Evolutionary conservation across 257 asterid genomes (phyloP), one percentile per base, ranked within the genome.

Genomic region (Plantago major): DNA sequence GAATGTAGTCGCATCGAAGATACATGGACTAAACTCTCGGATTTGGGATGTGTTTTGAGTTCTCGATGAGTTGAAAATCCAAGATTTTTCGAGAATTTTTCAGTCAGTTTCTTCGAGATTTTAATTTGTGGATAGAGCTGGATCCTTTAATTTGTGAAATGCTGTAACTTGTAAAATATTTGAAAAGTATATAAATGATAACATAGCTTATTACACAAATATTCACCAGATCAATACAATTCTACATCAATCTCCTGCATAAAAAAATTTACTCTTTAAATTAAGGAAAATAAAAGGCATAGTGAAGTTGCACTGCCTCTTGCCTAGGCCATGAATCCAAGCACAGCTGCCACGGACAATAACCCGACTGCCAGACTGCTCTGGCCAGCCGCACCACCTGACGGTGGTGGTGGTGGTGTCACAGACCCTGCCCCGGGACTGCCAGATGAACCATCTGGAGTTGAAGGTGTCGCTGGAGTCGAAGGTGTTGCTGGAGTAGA

Each of bases 261-360:
- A 22, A 15, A 17, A 7, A n/a, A 28, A 47, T 6, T n/a, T 18
- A 11, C 7, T 33, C 8, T 4, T 28, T n/a, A 14, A 50, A n/a
- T 40, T 14, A 18, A 51, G 17, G 8, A 38, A 40, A 15, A 6
- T 15, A 6, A 15, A 42, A 16, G 9, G 9, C 11, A 45, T 10
- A n/a, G 30, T 10, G 5, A 15, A 68, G 70, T 56, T 66, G 87
- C 88, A 82, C 84, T 81, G 95, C 85, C 88, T 85, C 83, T 79
- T 63, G 73, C 97, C 89, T 79, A 79, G 86, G 83, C 80, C 76
- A 75, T 68, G 22, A 70, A 9, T 14, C 63, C 82, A 66, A 81
- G 46, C 67, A 84, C 11, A 62, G 77, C 82, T 12, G 63, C 84
- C 72, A 81, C 52, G 10, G 80, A 67, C 14, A 53, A 16, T 46